Evolutionary conservation across 2,329 filamentous ascomycete species (phyloP).

Genomic region (Botrytis tulipae): DNA sequence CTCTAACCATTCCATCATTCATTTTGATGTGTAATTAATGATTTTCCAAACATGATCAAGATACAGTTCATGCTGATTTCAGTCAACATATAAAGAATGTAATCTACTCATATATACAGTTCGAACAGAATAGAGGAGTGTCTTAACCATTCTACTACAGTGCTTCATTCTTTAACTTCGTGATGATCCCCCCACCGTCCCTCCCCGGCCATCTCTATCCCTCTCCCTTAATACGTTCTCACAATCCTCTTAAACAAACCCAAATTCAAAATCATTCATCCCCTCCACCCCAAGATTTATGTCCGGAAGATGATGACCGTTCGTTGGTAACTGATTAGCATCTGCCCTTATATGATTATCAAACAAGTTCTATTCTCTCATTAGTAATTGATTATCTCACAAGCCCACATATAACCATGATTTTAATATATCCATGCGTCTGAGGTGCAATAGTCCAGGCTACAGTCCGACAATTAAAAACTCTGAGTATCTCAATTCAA

Average conservation of each 20-base stretch:
- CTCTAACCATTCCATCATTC: neutral
- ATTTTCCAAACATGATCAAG: neutral
- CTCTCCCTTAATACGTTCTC: neutral
- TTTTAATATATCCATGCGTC: neutral
- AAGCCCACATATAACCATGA: neutral
- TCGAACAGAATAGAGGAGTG: neutral
- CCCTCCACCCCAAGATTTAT: neutral
- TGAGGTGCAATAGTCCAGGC: neutral
- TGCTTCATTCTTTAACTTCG: neutral
- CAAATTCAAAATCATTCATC: neutral
- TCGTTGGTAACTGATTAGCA: neutral
- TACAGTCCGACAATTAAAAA: neutral
- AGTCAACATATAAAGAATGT: neutral
- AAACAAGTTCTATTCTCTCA: neutral
- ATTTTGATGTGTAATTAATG: neutral
- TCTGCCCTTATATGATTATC: neutral
- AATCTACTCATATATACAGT: neutral
- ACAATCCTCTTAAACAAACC: neutral
- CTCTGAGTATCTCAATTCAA: neutral
- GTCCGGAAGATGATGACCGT: neutral
- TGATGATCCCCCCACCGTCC: neutral
- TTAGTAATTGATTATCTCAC: neutral
- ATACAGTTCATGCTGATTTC: neutral
- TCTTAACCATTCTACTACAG: neutral
- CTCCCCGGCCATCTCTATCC: no score